A percentile compares a stretch with the other conserved stretches of the same genome.
Evolutionary conservation across 208 protist species (phyloP).

Genomic region (Entamoeba dispar): DNA sequence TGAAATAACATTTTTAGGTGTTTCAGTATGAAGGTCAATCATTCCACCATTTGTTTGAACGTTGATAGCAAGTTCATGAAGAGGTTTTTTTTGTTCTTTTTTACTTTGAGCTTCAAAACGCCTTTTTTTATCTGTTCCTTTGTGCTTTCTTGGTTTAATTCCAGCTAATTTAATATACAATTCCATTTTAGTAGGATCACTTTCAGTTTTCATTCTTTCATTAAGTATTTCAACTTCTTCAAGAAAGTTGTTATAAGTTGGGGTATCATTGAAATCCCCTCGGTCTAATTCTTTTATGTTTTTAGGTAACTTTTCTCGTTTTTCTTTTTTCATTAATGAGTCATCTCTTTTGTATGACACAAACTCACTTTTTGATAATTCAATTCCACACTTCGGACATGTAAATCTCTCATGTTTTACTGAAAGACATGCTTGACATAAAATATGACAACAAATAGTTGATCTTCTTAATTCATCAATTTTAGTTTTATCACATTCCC

Average conservation of each 20-base stretch:
- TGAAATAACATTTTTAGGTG: not conserved
- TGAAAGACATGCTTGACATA: not conserved
- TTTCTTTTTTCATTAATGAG: not conserved
- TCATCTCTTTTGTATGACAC: not conserved
- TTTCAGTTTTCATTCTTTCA: not conserved
- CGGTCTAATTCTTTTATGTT: not conserved
- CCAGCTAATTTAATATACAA: not conserved
- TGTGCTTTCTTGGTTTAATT: not conserved
- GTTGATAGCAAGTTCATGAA: not conserved
- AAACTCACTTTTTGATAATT: not conserved
- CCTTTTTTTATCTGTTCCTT: not conserved
- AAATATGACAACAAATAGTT: not conserved
- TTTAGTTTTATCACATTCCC: not conserved
- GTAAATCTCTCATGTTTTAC: not conserved
- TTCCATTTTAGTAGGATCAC: not conserved
- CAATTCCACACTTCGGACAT: not conserved
- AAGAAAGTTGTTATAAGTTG: not conserved
- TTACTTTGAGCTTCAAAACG: not conserved
- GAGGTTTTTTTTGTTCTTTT: not conserved
- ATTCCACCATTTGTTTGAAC: not conserved
- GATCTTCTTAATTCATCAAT: not conserved
- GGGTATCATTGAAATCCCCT: not conserved
- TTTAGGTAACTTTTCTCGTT: not conserved
- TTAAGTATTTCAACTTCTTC: not conserved
- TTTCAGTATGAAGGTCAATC: not conserved